Percentiles rank a stretch among this genome's conserved stretches.
Conservation (phyloP, 768 basidiomycete species). For the Pholiota microspora region DNA sequence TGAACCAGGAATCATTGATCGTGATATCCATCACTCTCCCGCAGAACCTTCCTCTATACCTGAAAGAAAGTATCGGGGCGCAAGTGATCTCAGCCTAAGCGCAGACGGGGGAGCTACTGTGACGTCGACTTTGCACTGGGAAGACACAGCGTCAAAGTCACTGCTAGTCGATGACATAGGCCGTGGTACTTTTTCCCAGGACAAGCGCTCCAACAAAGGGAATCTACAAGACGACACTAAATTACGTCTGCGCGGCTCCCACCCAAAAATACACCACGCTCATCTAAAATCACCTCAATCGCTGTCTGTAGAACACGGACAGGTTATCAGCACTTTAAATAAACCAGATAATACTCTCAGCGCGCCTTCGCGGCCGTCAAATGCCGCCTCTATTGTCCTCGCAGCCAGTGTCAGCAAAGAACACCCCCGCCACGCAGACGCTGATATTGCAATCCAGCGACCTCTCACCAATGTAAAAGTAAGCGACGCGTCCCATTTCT, state of each 20-base stretch:
- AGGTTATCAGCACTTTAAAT: conserved; percentile 6
- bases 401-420: background rate
- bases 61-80: background rate
- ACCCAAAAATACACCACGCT: conserved; percentile 4
- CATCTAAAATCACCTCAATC: background rate
- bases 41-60: background rate
- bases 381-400: background rate
- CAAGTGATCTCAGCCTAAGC: background rate
- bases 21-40: background rate
- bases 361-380: background rate
- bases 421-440: background rate
- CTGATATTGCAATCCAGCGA: background rate
- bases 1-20: background rate
- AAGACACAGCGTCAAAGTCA: background rate
- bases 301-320: background rate
- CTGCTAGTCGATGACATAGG: background rate
- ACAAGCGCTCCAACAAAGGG: background rate
- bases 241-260: background rate
- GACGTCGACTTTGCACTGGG: background rate
- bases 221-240: conserved; percentile 1
- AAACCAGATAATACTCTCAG: background rate
- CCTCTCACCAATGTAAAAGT: background rate
- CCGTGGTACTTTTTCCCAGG: background rate
- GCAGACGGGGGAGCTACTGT: background rate
- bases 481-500: background rate